phyloP scores from a whole-genome alignment of 139 green algal genomes.

The Prasinococcaceae sp. region DNA sequence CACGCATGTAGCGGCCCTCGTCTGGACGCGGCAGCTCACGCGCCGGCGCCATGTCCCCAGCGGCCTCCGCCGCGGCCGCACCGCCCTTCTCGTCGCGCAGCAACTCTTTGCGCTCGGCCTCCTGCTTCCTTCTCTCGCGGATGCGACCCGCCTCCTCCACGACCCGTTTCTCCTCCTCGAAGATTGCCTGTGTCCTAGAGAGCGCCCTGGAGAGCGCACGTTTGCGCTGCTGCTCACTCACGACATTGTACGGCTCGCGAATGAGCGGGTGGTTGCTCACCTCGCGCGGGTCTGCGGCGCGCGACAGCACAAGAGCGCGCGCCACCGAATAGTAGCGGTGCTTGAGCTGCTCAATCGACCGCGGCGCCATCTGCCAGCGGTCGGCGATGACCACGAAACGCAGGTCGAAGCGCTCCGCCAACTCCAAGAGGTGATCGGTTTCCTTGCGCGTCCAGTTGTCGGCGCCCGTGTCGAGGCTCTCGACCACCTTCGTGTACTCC shows the following conservation, averaged over 20 bases:
- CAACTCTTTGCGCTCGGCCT: slow-evolving; percentile 3
- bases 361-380: background rate
- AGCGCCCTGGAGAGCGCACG: slow-evolving; percentile 17
- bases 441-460: slow-evolving; percentile 14
- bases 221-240: slow-evolving; percentile 14
- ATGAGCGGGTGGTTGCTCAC: slow-evolving; percentile 14
- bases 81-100: no score
- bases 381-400: slow-evolving; percentile 19
- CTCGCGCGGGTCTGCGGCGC: background rate
- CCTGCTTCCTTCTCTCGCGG: slow-evolving; percentile 2
- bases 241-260: slow-evolving; percentile 17
- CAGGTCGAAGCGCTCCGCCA: slow-evolving; percentile 16
- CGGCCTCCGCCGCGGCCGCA: no score
- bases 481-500: slow-evolving; percentile 6
- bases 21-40: no score
- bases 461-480: no score
- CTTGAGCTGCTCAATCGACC: slow-evolving; percentile 19
- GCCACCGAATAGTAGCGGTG: slow-evolving; percentile 16
- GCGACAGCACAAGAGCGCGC: slow-evolving; percentile 9
- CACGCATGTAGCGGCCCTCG: no score
- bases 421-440: slow-evolving; percentile 16
- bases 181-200: background rate
- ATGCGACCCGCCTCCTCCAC: slow-evolving; percentile 14
- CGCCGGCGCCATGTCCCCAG: no score
- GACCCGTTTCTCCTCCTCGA: slow-evolving; percentile 15